Conservation (phyloP, 1,284 basidiomycete species). For the Cryptococcus sp. region DNA sequence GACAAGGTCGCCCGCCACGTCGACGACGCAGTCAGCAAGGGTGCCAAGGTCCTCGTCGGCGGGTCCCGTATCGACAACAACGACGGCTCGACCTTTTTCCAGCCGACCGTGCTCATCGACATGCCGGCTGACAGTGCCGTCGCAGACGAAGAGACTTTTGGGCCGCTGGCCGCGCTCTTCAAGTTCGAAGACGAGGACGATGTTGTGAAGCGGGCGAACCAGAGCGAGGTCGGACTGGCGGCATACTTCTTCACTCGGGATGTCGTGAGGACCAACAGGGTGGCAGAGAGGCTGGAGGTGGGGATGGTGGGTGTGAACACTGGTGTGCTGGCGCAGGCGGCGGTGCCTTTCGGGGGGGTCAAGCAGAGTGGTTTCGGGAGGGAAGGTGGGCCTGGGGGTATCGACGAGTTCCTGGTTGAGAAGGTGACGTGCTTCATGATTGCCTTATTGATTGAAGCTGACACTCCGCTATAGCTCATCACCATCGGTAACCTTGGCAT, state of each 20-base stretch:
- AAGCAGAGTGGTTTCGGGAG: conserved; percentile 58
- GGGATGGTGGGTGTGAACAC: conserved; percentile 81
- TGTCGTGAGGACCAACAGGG: conserved; percentile 80
- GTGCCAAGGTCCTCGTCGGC: conserved; percentile 81
- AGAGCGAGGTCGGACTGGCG: conserved; percentile 76
- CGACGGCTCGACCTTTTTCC: conserved; percentile 63
- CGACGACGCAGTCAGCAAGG: conserved; percentile 71
- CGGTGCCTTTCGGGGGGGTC: conserved; percentile 81
- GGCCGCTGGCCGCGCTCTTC: conserved; percentile 58
- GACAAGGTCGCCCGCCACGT: conserved; percentile 83
- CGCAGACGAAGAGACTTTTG: conserved; percentile 78
- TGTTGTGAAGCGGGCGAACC: conserved; percentile 77
- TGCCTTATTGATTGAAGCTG: not conserved
- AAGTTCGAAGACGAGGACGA: conserved; percentile 91
- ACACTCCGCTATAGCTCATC: conserved; percentile 9
- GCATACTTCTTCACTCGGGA: conserved; percentile 89
- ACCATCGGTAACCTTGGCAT: conserved; percentile 4
- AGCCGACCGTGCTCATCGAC: conserved; percentile 79
- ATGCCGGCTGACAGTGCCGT: conserved; percentile 65
- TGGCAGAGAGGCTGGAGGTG: conserved; percentile 85
- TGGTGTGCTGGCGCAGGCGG: conserved; percentile 70
- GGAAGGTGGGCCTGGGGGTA: conserved; percentile 49
- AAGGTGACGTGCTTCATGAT: conserved; percentile 11
- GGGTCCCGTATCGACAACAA: conserved; percentile 60
- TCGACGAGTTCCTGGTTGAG: conserved; percentile 55